A percentile compares a stretch with the other conserved stretches of the same genome.
Conservation (phyloP, 208 protist genomes). For the Leishmania major region DNA sequence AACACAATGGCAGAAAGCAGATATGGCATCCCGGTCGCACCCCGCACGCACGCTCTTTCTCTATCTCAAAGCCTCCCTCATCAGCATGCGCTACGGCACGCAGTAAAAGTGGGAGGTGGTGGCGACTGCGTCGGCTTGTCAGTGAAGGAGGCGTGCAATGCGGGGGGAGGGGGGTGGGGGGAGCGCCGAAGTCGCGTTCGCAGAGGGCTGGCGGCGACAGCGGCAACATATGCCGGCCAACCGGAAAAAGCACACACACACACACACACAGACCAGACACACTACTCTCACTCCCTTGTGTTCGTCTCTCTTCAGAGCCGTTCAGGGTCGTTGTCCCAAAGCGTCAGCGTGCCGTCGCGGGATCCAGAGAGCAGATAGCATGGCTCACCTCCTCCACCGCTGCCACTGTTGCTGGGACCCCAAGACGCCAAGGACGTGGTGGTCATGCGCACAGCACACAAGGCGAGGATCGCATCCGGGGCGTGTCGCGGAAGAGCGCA, state of each 20-base stretch:
- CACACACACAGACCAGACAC: too few species aligned
- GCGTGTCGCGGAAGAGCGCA: conserved; percentile 43
- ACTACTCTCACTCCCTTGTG: neutral
- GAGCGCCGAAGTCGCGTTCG: neutral
- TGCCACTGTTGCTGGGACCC: neutral
- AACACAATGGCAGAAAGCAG: neutral
- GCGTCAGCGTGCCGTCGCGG: conserved; percentile 58
- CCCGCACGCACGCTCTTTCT: neutral
- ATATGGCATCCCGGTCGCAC: neutral
- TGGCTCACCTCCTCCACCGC: conserved; percentile 7
- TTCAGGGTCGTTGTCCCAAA: conserved; percentile 52
- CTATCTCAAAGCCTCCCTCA: neutral
- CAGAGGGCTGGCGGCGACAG: neutral
- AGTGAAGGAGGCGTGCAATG: neutral
- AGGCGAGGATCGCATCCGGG: conserved; percentile 57
- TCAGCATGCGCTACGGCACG: neutral
- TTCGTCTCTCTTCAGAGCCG: neutral
- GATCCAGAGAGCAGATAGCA: conserved; percentile 50
- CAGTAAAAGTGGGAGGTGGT: neutral
- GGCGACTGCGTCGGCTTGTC: neutral
- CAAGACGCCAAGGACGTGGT: neutral
- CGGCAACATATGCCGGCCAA: neutral
- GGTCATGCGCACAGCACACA: conserved; percentile 34
- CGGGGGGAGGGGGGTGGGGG: too few species aligned
- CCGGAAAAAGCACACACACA: neutral